These are phyloP conservation scores for Cavenderia fasciculata DNA, from an alignment of 78 protist species.

Conservation along the genomic window DNA sequence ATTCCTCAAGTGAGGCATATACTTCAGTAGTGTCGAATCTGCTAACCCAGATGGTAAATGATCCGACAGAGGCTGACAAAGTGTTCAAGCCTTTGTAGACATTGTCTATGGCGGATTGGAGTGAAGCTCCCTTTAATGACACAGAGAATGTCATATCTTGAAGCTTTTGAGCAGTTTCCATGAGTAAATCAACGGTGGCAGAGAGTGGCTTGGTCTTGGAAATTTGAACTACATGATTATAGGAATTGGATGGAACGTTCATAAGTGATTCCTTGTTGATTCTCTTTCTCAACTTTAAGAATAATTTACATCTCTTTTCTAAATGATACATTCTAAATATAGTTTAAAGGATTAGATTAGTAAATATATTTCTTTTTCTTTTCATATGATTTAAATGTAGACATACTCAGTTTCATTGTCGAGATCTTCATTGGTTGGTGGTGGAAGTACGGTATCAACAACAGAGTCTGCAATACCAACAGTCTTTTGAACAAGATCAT, in stretches of 20 bases:
- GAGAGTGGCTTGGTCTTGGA: not conserved
- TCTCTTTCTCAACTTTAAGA: conserved; percentile 58
- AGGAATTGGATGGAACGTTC: conserved; percentile 27
- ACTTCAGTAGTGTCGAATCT: conserved; percentile 7
- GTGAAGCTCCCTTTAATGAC: not conserved
- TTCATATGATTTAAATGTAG: not conserved
- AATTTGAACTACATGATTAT: not conserved
- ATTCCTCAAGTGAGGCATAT: conserved; percentile 18
- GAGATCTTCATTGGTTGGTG: conserved; percentile 15
- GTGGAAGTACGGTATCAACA: conserved; percentile 41
- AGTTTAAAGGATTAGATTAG: not conserved
- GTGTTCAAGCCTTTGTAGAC: not conserved
- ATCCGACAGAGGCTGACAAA: conserved; percentile 1
- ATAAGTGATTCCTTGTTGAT: not conserved
- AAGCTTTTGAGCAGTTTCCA: not conserved
- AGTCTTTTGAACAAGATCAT: not conserved
- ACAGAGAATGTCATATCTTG: not conserved
- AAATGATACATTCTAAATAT: not conserved
- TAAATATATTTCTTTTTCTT: not conserved
- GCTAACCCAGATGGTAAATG: conserved; percentile 7
- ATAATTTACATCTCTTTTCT: conserved; percentile 47
- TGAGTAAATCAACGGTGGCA: not conserved
- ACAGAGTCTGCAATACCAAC: conserved; percentile 9
- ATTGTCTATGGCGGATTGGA: conserved; percentile 6
- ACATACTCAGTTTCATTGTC: conserved; percentile 3